Conservation (phyloP, 2,329 filamentous ascomycete genomes). For the Neoscytalidium dimidiatum region DNA sequence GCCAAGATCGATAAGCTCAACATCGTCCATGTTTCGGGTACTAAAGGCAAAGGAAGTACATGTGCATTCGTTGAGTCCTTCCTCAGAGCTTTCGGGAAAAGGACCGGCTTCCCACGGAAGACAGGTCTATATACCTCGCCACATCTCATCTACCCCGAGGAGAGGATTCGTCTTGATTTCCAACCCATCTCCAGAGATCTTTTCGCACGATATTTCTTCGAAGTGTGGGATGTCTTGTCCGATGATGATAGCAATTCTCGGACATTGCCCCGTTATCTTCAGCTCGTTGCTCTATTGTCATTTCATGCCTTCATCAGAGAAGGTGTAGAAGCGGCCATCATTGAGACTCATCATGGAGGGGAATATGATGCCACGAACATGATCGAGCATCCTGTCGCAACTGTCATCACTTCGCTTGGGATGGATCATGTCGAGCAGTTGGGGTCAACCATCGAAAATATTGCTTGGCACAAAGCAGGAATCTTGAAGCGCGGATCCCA, state of each 20-base stretch:
- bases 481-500: constrained; percentile 60
- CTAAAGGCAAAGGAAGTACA: constrained; percentile 76
- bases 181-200: constrained; percentile 34
- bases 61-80: constrained; percentile 69
- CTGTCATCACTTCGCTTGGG: constrained; percentile 66
- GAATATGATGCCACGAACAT: constrained; percentile 71
- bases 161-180: constrained; percentile 42
- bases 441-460: constrained; percentile 63
- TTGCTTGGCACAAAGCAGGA: constrained; percentile 74
- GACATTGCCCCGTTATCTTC: constrained; percentile 58
- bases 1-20: constrained; percentile 39
- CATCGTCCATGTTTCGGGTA: constrained; percentile 70
- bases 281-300: constrained; percentile 60
- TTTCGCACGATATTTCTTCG: constrained; percentile 54
- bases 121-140: constrained; percentile 70
- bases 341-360: constrained; percentile 69
- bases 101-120: constrained; percentile 33
- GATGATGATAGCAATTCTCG: background rate
- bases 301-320: constrained; percentile 68
- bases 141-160: constrained; percentile 56
- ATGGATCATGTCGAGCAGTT: constrained; percentile 69
- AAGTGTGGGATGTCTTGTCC: constrained; percentile 40
- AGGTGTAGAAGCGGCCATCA: constrained; percentile 62
- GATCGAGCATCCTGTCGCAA: constrained; percentile 58
- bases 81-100: constrained; percentile 53